Evolutionary conservation across 202 grass and related monocot species (phyloP).

Genomic region (Panicum virgatum): DNA sequence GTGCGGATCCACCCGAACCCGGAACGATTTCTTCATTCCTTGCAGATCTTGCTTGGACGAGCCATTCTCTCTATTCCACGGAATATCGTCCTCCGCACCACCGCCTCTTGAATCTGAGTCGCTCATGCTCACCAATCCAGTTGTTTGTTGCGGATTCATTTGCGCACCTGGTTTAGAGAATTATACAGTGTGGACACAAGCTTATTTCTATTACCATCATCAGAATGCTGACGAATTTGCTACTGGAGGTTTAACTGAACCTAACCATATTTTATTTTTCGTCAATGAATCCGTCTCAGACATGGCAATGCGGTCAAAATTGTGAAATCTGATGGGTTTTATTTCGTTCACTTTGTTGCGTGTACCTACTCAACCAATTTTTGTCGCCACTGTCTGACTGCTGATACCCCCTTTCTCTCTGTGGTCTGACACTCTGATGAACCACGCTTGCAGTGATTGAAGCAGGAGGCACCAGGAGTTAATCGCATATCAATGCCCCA

Average conservation of each 20-base stretch:
- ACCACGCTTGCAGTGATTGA: slow-evolving; percentile 19
- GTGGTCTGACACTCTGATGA: neutral
- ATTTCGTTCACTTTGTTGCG: neutral
- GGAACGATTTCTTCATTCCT: neutral
- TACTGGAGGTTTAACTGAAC: neutral
- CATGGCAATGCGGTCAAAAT: neutral
- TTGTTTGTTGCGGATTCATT: neutral
- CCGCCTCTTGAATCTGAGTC: neutral
- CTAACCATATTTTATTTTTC: neutral
- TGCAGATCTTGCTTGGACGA: neutral
- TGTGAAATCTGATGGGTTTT: neutral
- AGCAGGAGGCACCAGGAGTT: neutral
- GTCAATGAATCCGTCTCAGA: neutral
- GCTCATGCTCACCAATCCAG: neutral
- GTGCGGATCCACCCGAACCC: neutral
- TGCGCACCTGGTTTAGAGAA: neutral
- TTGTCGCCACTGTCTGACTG: neutral
- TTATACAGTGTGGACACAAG: neutral
- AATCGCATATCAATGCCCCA: slow-evolving; percentile 70
- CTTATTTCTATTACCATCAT: too few relatives aligned
- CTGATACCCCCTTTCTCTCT: neutral
- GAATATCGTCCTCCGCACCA: neutral
- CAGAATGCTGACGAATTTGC: neutral
- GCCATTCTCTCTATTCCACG: neutral
- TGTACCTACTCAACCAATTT: neutral